Base-by-base conservation (phyloP, 768 basidiomycete species). In the Sporobolomyces roseus region DNA sequence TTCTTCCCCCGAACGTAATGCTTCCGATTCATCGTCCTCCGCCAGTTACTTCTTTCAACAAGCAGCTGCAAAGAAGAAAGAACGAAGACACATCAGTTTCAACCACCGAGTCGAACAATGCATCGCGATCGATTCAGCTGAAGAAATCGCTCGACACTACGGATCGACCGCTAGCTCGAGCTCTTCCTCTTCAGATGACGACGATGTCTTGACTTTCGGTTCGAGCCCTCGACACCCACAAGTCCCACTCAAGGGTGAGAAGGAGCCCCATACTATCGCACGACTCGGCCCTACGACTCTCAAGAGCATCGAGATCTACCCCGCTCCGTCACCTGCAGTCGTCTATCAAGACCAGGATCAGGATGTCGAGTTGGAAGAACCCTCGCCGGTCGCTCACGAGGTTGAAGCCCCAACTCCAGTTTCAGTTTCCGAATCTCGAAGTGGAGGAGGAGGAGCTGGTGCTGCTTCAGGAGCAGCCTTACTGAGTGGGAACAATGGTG, bases 51-150 rank as follows among this genome's bases (percentile, higher is more conserved):
- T 46, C 65, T 55, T 51, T 21, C 56, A 51, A 58, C 60, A 45
- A 45, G 41, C 58, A 17, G 51, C 35, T 14, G 36, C 65, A 25
- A 65, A 64, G 67, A 63, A 68, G 50, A 52, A 52, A 25, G 62
- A 69, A 13, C 65, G 71, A 9, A 87, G 87, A 71, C 94, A 96
- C 78, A 97, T 98, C 81, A 88, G 84, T 74, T 98, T 98, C 84
- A 98, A 97, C 79, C 94, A 93, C 1, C 96, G 93, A 77, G 94
- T 99, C 45, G 90, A 96, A 78, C 94, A 97, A 78, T 92, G 86
- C 77, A 94, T 99, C 71, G 80, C 81, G 8, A 73, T 82, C 52
- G 81, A 81, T 70, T 78, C 79, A 35, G 77, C 79, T 4, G 77
- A 75, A 43, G 76, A 75, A n/a, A 70, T 62, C 23, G 41, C 56